A percentile compares a stretch with the other conserved stretches of the same genome.
phyloP scores from a whole-genome alignment of 2,329 filamentous ascomycete genomes.

The Anthostomella pinea region DNA sequence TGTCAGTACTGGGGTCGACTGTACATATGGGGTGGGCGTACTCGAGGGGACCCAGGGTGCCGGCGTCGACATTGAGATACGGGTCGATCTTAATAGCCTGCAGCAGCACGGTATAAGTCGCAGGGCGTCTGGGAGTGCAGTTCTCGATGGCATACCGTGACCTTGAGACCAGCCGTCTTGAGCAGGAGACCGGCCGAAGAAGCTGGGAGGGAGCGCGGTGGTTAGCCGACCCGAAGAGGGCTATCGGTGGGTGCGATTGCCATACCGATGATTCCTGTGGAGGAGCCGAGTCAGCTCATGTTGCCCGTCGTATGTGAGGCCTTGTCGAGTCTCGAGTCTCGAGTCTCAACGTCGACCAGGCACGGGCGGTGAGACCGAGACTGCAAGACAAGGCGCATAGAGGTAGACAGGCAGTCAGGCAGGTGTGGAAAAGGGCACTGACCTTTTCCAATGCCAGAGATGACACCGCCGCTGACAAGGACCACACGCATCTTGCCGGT shows the following conservation, averaged over 20 bases:
- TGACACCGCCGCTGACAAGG: slow-evolving; percentile 72
- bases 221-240: no score
- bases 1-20: slow-evolving; percentile 10
- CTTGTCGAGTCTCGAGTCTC: no score
- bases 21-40: no score
- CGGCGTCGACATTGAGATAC: slow-evolving; percentile 73
- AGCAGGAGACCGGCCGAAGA: slow-evolving; percentile 72
- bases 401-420: no score
- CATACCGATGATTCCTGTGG: slow-evolving; percentile 26
- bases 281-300: no score
- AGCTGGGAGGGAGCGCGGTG: slow-evolving; percentile 68
- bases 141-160: slow-evolving; percentile 47
- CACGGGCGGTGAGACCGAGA: no score
- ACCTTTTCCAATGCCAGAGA: slow-evolving; percentile 19
- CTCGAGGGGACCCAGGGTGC: slow-evolving; percentile 47
- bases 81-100: slow-evolving; percentile 53
- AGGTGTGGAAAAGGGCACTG: no score
- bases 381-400: no score
- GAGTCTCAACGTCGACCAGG: no score
- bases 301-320: neutral
- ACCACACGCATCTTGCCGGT: slow-evolving; percentile 71
- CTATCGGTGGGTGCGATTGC: slow-evolving; percentile 6
- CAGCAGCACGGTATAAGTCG: slow-evolving; percentile 26
- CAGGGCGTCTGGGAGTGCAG: slow-evolving; percentile 66
- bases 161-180: slow-evolving; percentile 77